A percentile compares a stretch with the other conserved stretches of the same genome.
These are phyloP conservation scores for Fusarium kyushuense DNA, from an alignment of 2,329 filamentous ascomycete genomes.

Conservation along the genomic window DNA sequence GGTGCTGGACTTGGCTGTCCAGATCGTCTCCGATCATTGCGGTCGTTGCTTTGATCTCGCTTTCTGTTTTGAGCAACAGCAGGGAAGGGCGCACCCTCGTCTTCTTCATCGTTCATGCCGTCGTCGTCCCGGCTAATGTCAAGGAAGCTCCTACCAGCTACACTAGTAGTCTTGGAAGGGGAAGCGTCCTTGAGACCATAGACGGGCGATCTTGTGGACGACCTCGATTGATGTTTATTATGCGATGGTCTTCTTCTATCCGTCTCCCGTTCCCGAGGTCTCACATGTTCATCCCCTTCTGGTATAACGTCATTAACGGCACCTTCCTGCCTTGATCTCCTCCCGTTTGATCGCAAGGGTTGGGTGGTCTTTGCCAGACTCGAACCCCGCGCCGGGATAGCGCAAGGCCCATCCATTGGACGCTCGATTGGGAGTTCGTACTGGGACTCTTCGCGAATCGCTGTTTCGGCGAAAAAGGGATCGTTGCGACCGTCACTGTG, in stretches of 20 bases:
- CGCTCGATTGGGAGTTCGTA: constrained; percentile 48
- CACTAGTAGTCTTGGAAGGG: constrained; percentile 34
- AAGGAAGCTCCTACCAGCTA: constrained; percentile 41
- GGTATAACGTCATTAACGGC: constrained; percentile 56
- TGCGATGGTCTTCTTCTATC: constrained; percentile 37
- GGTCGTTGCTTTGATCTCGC: constrained; percentile 62
- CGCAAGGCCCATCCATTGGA: constrained; percentile 57
- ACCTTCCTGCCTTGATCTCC: constrained; percentile 62
- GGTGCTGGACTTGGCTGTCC: constrained; percentile 63
- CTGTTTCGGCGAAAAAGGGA: constrained; percentile 63
- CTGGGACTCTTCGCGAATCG: constrained; percentile 67
- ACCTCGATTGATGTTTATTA: constrained; percentile 22
- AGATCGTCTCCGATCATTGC: constrained; percentile 59
- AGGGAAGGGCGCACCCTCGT: constrained; percentile 78
- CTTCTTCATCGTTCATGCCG: constrained; percentile 52
- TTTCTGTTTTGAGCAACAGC: constrained; percentile 72
- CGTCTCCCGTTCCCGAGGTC: constrained; percentile 40
- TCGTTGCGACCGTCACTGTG: constrained; percentile 57
- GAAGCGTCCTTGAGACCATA: constrained; percentile 43
- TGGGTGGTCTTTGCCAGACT: constrained; percentile 71
- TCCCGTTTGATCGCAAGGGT: constrained; percentile 65
- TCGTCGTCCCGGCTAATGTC: constrained; percentile 52
- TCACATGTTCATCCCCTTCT: constrained; percentile 55
- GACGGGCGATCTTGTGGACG: constrained; percentile 32
- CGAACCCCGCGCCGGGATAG: constrained; percentile 76